Evolutionary conservation across 306 rosid species (phyloP).

Genomic region (Pachyrhizus erosus): DNA sequence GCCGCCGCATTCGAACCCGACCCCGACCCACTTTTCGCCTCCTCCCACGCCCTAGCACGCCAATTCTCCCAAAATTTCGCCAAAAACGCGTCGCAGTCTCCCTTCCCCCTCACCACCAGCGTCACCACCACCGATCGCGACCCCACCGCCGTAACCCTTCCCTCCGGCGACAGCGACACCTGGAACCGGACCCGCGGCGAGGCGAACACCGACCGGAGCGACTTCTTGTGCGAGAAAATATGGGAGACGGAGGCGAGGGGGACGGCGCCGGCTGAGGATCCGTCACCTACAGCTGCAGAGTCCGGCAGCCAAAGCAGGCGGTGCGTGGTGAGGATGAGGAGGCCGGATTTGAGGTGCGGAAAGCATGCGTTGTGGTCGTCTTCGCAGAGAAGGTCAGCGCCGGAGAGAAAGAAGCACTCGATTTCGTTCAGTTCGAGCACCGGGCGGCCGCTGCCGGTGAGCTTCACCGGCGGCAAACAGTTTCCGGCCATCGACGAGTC

Average conservation of each 20-base stretch:
- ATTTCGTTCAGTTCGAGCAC: constrained; percentile 70
- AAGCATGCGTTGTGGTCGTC: constrained; percentile 58
- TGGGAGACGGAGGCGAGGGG: constrained; percentile 68
- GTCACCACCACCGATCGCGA: constrained; percentile 66
- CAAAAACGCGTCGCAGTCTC: constrained; percentile 76
- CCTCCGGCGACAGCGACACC: constrained; percentile 63
- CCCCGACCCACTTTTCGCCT: constrained; percentile 43
- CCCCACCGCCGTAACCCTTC: constrained; percentile 38
- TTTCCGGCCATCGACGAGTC: constrained; percentile 55
- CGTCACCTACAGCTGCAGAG: constrained; percentile 15
- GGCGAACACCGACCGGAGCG: constrained; percentile 75
- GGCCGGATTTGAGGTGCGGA: constrained; percentile 81
- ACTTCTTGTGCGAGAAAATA: constrained; percentile 74
- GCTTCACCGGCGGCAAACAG: constrained; percentile 65
- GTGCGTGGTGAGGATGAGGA: constrained; percentile 86
- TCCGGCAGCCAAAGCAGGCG: constrained; percentile 84
- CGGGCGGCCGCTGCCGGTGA: constrained; percentile 87
- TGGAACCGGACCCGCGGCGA: constrained; percentile 90
- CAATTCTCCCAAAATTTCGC: constrained; percentile 84
- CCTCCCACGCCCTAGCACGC: constrained; percentile 85
- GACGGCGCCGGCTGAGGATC: constrained; percentile 43
- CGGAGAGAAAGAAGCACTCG: constrained; percentile 80
- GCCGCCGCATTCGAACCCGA: constrained; percentile 39
- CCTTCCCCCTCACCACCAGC: constrained; percentile 79
- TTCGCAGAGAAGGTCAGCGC: constrained; percentile 80